phyloP scores from a whole-genome alignment of 1,284 basidiomycete species.

The Agroathelia rolfsii region DNA sequence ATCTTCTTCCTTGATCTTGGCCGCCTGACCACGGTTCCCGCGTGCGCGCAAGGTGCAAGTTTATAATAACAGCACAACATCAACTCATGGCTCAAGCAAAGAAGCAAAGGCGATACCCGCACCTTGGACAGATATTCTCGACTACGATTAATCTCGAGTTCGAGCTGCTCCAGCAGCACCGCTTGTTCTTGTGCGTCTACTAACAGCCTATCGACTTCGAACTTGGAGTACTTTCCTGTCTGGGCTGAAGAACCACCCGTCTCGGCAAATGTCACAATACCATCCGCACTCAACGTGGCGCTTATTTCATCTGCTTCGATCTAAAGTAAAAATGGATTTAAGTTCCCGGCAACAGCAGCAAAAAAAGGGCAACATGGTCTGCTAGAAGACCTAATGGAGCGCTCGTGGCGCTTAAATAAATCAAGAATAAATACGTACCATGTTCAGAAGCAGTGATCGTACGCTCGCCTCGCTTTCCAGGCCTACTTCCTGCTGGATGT shows the following conservation, averaged over 20 bases:
- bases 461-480: constrained; percentile 47
- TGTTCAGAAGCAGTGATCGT: constrained; percentile 50
- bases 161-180: constrained; percentile 37
- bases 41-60: background rate
- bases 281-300: constrained; percentile 51
- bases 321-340: too few species aligned
- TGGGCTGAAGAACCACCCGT: too few species aligned
- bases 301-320: constrained; percentile 61
- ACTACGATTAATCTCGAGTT: constrained; percentile 48
- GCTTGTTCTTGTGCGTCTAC: constrained; percentile 49
- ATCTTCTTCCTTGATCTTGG: constrained; percentile 25
- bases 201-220: constrained; percentile 58
- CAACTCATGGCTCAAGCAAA: constrained; percentile 2
- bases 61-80: background rate
- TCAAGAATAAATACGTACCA: constrained; percentile 41
- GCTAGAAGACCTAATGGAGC: too few species aligned
- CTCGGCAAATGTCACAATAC: constrained; percentile 68
- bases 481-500: constrained; percentile 56
- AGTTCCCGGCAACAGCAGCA: background rate
- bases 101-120: constrained; percentile 21
- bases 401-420: too few species aligned
- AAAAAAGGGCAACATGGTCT: background rate
- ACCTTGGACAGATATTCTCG: constrained; percentile 64
- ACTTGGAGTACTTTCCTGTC: constrained; percentile 48
- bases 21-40: constrained; percentile 14